Evolutionary conservation across 2,329 filamentous ascomycete species (phyloP), one percentile per base, ranked within the genome.

Genomic region (Colletotrichum magnum): DNA sequence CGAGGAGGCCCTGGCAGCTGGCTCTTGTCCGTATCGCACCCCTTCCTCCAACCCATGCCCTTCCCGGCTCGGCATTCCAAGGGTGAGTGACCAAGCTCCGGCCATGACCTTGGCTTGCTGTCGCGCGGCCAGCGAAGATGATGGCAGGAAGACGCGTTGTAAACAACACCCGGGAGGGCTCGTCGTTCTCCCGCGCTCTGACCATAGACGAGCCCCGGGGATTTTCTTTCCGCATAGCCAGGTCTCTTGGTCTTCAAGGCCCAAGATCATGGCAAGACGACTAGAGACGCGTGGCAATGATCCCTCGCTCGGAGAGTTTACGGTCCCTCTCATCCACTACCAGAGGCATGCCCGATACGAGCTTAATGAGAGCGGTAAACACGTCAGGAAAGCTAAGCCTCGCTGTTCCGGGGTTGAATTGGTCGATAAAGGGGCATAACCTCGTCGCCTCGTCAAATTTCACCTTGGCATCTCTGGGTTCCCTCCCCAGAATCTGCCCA

Each of bases 401-500:
- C 10, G 71, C 59, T 5, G 60, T 60, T 10, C 50, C 41, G 6
- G 63, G 64, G 45, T 74, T 71, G 43, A 72, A 69, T 10, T 73
- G 61, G 47, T 69, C 51, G 0, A 36, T 1, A 24, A 24, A 10
- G 32, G 73, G 72, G 51, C 70, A 73, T 45, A 63, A 5, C n/a
- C 69, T 57, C 26, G 63, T 48, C 72, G 74, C 74, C 10, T 54
- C 47, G 9, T 47, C 28, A 21, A 53, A 63, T 0, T 72, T 21
- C 59, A 72, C 70, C 47, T 71, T 68, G 15, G 72, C 26, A 45
- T 74, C 65, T 56, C 71, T 67, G 26, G 72, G 32, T 16, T 26
- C 45, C 13, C 43, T 64, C 6, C 32, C 15, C 21, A 64, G 41
- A 7, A 51, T 51, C 2, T 51, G 1, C 0, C 43, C 61, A 10